Base-by-base conservation (phyloP, 2,329 filamentous ascomycete genomes). In the Aschersonia sp. region DNA sequence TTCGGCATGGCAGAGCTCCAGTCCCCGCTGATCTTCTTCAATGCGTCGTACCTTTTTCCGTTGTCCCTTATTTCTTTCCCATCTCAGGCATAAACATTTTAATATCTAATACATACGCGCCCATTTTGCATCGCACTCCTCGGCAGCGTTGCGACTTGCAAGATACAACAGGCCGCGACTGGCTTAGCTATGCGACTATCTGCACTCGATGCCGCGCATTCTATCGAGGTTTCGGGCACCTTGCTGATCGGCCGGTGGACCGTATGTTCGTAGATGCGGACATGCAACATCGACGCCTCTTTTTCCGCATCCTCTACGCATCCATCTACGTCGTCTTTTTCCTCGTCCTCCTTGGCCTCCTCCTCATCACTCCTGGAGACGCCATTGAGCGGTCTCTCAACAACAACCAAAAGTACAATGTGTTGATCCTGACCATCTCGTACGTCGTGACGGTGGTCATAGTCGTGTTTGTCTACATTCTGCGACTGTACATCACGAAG, bases 401-500 rank as follows among this genome's bases (percentile, higher is more conserved):
- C 35, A 80, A 78, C 48, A 56, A 68, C 46, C 82, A 88, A 56
- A 70, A 80, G 46, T 85, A 85, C 63, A 92, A 95, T 63, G 78
- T 94, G 58, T 84, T 92, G 67, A 82, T 92, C 59, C 78, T 96
- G 55, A 77, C 78, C 47, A 80, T 85, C 50, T 76, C 77, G 57
- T 94, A 94, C 61, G 66, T 89, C 49, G 68, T 88, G 45, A 88
- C 87, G 10, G 70, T 84, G 44, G 52, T 85, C 44, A 67, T 89
- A 47, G 77, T 87, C 43, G 65, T 78, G 43, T 79, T 94, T 56
- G 78, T 96, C 57, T 96, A 94, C 63, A 76, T 82, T 48, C 78
- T 81, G 47, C 76, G 92, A n/a, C 76, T 96, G 28, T 96, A 91
- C 65, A 86, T 91, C 47, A 94, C 87, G 58, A 80, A 86, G 52